phyloP scores from a whole-genome alignment of 2,329 filamentous ascomycete genomes.

The Bretziella fagacearum region DNA sequence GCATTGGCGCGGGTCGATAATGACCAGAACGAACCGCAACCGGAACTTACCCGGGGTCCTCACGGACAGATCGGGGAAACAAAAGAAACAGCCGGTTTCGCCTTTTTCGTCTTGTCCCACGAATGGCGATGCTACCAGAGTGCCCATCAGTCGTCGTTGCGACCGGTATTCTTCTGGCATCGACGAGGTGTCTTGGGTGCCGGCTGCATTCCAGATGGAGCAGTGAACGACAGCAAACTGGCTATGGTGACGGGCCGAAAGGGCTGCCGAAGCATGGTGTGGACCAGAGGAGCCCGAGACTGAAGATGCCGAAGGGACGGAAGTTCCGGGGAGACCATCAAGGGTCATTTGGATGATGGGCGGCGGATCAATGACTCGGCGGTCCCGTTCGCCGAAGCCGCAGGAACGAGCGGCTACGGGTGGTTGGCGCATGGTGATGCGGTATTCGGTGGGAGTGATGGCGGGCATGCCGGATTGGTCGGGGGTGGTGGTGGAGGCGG shows the following conservation, averaged over 20 bases:
- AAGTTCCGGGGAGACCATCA: constrained; percentile 34
- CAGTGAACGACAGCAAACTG: constrained; percentile 59
- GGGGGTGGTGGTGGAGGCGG: no score
- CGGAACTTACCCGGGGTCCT: constrained; percentile 61
- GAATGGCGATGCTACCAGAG: constrained; percentile 59
- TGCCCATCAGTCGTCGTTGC: constrained; percentile 64
- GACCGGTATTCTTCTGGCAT: constrained; percentile 57
- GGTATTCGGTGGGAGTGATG: constrained; percentile 20
- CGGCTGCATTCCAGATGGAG: constrained; percentile 54
- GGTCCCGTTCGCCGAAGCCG: constrained; percentile 67
- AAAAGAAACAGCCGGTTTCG: constrained; percentile 66
- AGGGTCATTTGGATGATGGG: constrained; percentile 63
- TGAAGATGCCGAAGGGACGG: constrained; percentile 22
- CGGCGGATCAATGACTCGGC: constrained; percentile 67
- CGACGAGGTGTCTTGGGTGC: constrained; percentile 48
- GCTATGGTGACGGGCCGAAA: no score
- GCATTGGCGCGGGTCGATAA: constrained; percentile 42
- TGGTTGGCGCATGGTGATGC: constrained; percentile 54
- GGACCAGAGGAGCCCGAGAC: background rate
- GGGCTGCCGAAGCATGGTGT: background rate
- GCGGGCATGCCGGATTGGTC: constrained; percentile 2
- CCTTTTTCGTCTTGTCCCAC: constrained; percentile 58
- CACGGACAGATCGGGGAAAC: constrained; percentile 68
- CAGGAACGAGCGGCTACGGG: constrained; percentile 63
- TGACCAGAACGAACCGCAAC: constrained; percentile 55